Evolutionary conservation across 495 filamentous ascomycete species (phyloP).

Genomic region (Neurospora intermedia): DNA sequence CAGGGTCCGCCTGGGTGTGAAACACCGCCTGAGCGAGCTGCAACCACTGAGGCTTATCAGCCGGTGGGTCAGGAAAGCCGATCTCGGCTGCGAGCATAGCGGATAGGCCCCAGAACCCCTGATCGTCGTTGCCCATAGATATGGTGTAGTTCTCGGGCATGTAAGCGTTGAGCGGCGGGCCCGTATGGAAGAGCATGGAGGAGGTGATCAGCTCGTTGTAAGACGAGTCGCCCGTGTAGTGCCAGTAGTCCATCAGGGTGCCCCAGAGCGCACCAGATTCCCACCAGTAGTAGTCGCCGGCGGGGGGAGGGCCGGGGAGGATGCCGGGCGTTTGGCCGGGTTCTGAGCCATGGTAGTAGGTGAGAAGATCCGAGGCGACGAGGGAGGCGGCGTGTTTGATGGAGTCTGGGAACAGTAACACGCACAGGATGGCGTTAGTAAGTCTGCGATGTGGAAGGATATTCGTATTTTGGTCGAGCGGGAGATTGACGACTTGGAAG

Average conservation of each 20-base stretch:
- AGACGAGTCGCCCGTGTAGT: slow-evolving; percentile 50
- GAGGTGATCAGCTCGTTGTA: slow-evolving; percentile 47
- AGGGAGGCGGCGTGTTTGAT: slow-evolving; percentile 49
- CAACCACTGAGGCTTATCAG: slow-evolving; percentile 53
- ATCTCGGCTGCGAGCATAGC: slow-evolving; percentile 60
- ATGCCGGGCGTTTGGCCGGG: slow-evolving; percentile 53
- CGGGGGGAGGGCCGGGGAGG: slow-evolving; percentile 40
- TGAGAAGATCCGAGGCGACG: slow-evolving; percentile 52
- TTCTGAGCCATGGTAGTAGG: slow-evolving; percentile 51
- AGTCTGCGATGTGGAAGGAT: not conserved
- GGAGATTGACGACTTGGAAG: not conserved
- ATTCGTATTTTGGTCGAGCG: no score
- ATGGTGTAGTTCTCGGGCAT: slow-evolving; percentile 58
- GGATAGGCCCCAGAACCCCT: slow-evolving; percentile 67
- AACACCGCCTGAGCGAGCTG: slow-evolving; percentile 60
- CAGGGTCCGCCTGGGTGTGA: slow-evolving; percentile 52
- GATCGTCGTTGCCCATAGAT: slow-evolving; percentile 64
- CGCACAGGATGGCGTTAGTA: not conserved
- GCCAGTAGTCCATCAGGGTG: slow-evolving; percentile 58
- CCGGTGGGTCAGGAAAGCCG: slow-evolving; percentile 47
- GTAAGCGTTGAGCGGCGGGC: slow-evolving; percentile 44
- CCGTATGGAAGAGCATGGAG: slow-evolving; percentile 51
- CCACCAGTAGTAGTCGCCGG: slow-evolving; percentile 45
- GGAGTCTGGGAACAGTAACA: slow-evolving; percentile 31
- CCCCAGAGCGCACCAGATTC: slow-evolving; percentile 29